A percentile compares a stretch with the other conserved stretches of the same genome.
These are phyloP conservation scores for Fonsecaea nubica DNA, from an alignment of 2,329 filamentous ascomycete genomes.

Conservation along the genomic window DNA sequence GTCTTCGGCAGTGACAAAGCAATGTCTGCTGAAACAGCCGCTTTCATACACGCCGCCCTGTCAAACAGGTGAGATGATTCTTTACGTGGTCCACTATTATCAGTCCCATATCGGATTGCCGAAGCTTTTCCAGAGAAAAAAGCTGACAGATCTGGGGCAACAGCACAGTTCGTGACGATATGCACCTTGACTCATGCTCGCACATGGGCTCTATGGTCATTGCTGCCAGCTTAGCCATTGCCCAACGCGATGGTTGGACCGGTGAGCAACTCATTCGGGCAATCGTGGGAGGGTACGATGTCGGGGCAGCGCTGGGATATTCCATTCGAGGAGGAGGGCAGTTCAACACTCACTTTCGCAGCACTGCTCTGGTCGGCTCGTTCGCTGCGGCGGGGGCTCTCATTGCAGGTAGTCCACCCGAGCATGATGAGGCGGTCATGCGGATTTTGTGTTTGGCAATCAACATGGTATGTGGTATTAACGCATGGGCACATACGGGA, in stretches of 20 bases:
- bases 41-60: slow-evolving; percentile 11
- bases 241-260: slow-evolving; percentile 20
- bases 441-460: slow-evolving; percentile 12
- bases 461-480: slow-evolving; percentile 20
- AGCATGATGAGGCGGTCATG: slow-evolving; percentile 5
- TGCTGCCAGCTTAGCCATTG: slow-evolving; percentile 14
- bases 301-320: slow-evolving; percentile 9
- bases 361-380: slow-evolving; percentile 9
- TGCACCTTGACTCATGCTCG: slow-evolving; percentile 19
- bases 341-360: slow-evolving; percentile 15
- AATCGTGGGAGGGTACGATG: slow-evolving; percentile 21
- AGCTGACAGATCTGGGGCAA: not conserved
- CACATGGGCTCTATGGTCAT: slow-evolving; percentile 23
- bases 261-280: slow-evolving; percentile 16
- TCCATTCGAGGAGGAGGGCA: slow-evolving; percentile 7
- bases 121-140: not conserved
- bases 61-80: slow-evolving; percentile 7
- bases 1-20: slow-evolving; percentile 2
- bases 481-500: slow-evolving; percentile 23
- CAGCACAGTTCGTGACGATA: slow-evolving; percentile 15
- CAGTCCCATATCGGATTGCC: not conserved
- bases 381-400: slow-evolving; percentile 10
- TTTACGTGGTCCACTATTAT: not conserved
- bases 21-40: slow-evolving; percentile 13
- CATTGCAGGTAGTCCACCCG: not conserved